Evolutionary conservation across 1,139 yeast species (phyloP).

Genomic region (Kodamaea suecica): DNA sequence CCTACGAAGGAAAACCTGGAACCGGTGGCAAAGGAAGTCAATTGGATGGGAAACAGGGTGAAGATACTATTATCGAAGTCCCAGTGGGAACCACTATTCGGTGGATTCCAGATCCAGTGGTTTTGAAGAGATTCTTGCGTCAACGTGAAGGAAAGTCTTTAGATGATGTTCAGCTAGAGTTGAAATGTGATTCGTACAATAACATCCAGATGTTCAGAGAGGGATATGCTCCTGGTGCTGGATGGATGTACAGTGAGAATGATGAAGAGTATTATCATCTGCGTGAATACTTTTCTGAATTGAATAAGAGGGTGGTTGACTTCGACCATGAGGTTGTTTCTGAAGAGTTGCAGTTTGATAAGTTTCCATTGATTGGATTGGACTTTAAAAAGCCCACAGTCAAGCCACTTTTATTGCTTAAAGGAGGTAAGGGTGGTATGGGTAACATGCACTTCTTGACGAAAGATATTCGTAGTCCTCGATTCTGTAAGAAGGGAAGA

Average conservation of each 20-base stretch:
- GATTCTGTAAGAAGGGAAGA: slow-evolving; percentile 82
- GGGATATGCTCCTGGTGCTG: slow-evolving; percentile 64
- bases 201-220: slow-evolving; percentile 57
- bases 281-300: slow-evolving; percentile 60
- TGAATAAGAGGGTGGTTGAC: slow-evolving; percentile 59
- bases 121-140: slow-evolving; percentile 35
- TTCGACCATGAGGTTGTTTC: slow-evolving; percentile 60
- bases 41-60: slow-evolving; percentile 80
- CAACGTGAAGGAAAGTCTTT: slow-evolving; percentile 25
- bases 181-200: slow-evolving; percentile 28
- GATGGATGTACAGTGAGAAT: slow-evolving; percentile 82
- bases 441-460: slow-evolving; percentile 96
- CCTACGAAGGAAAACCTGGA: slow-evolving; percentile 73
- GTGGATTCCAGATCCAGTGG: slow-evolving; percentile 79
- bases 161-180: slow-evolving; percentile 28
- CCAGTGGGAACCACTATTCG: slow-evolving; percentile 87
- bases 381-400: slow-evolving; percentile 67
- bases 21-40: slow-evolving; percentile 69
- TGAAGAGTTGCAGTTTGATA: slow-evolving; percentile 62
- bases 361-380: slow-evolving; percentile 74
- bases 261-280: slow-evolving; percentile 66
- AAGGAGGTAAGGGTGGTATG: slow-evolving; percentile 91
- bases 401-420: slow-evolving; percentile 64
- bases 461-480: slow-evolving; percentile 78
- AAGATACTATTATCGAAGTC: slow-evolving; percentile 73